phyloP scores from a whole-genome alignment of 73 alveolate species.

The Paraurostyla sp. region DNA sequence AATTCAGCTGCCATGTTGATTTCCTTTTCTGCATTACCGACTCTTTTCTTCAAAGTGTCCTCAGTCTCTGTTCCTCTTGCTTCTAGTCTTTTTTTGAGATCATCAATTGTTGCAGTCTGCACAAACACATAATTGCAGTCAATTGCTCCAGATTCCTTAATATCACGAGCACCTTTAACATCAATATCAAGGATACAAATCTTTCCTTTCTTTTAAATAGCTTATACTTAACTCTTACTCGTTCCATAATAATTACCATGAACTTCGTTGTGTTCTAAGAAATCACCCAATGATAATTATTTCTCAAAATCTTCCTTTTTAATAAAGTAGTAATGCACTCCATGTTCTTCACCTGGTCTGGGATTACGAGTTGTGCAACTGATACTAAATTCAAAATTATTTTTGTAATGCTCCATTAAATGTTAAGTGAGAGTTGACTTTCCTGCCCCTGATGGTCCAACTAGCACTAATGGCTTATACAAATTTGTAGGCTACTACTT shows the following conservation, averaged over 20 bases:
- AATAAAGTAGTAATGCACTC: conserved; percentile 89
- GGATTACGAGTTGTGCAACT: conserved; percentile 89
- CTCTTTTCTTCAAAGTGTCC: conserved; percentile 71
- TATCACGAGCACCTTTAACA: conserved; percentile 90
- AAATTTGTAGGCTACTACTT: no score
- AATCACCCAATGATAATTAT: conserved; percentile 77
- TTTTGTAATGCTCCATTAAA: conserved; percentile 79
- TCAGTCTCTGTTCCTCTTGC: conserved; percentile 87
- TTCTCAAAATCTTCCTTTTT: conserved; percentile 83
- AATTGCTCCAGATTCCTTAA: conserved; percentile 64
- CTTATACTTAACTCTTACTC: conserved; percentile 78
- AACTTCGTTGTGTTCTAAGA: conserved; percentile 85
- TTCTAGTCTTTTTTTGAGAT: conserved; percentile 1
- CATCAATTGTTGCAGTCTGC: conserved; percentile 76
- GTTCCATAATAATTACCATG: conserved; percentile 94
- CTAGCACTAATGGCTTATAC: conserved; percentile 75
- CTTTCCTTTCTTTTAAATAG: conserved; percentile 77
- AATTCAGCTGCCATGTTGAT: conserved; percentile 52
- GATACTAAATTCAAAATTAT: conserved; percentile 77
- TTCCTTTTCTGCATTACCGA: conserved; percentile 71
- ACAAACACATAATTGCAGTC: conserved; percentile 86
- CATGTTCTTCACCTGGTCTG: conserved; percentile 89
- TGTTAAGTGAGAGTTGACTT: conserved; percentile 85
- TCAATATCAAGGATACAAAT: conserved; percentile 92
- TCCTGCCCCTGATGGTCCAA: conserved; percentile 98